These are phyloP conservation scores for Schizosaccharomyces osmophilus DNA, from an alignment of 805 yeast genomes.

Conservation along the genomic window DNA sequence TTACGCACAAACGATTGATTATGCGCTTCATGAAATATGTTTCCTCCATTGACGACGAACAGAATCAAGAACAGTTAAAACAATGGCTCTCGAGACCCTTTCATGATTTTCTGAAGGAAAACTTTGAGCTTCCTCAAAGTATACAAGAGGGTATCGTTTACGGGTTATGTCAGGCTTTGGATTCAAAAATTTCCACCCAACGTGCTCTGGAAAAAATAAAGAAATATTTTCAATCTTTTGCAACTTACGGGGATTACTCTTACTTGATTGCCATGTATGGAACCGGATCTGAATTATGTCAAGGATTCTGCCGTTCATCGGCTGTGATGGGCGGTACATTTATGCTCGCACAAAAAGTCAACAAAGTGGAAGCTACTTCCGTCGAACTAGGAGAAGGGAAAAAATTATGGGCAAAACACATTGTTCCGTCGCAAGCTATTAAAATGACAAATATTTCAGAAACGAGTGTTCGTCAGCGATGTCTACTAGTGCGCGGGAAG, in stretches of 20 bases:
- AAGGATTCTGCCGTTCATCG: slow-evolving; percentile 1
- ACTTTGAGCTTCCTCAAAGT: not conserved
- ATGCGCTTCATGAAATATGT: not conserved
- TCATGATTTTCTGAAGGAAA: not conserved
- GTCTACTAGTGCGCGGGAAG: not conserved
- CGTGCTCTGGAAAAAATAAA: not conserved
- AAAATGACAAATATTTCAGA: not conserved
- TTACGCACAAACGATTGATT: not conserved
- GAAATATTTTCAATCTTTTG: not conserved
- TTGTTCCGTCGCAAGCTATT: not conserved
- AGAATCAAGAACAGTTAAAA: not conserved
- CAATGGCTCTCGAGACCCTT: not conserved
- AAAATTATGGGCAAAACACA: not conserved
- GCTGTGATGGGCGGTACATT: slow-evolving; percentile 2
- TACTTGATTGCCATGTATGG: not conserved
- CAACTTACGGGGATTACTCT: not conserved
- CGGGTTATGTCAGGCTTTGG: not conserved
- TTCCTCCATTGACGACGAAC: not conserved
- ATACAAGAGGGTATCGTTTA: not conserved
- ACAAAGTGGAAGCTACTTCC: not conserved
- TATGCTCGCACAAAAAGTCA: not conserved
- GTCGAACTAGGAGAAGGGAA: not conserved
- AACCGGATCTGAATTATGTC: not conserved
- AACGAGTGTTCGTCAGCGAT: not conserved
- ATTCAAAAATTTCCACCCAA: not conserved